These are phyloP conservation scores for Coelastrella sp. DNA, from an alignment of 139 green algal genomes.

Conservation along the genomic window DNA sequence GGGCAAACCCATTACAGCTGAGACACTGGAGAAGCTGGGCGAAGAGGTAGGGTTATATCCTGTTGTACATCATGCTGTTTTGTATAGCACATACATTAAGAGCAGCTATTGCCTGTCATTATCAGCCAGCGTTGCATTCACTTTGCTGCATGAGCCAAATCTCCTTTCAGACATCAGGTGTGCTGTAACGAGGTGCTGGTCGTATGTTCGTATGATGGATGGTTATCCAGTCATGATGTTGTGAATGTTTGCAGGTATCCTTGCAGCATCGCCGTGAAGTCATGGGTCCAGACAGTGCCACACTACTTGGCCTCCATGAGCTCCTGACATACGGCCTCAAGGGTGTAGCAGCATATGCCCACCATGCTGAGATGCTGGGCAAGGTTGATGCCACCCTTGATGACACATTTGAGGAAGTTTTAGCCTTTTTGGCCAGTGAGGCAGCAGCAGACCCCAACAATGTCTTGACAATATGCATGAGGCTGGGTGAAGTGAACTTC, in stretches of 20 bases:
- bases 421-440: slow-evolving; percentile 60
- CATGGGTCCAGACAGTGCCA: slow-evolving; percentile 47
- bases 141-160: too few species aligned
- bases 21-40: slow-evolving; percentile 30
- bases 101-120: too few species aligned
- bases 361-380: slow-evolving; percentile 71
- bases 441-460: slow-evolving; percentile 42
- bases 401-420: slow-evolving; percentile 59
- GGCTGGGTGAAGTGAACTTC: slow-evolving; percentile 71
- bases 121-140: too few species aligned
- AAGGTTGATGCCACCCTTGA: slow-evolving; percentile 57
- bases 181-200: too few species aligned
- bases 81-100: neutral
- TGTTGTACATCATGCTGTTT: neutral
- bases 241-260: slow-evolving; percentile 11
- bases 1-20: slow-evolving; percentile 2
- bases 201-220: too few species aligned
- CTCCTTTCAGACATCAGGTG: too few species aligned
- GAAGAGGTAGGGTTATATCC: slow-evolving; percentile 41
- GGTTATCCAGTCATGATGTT: too few species aligned
- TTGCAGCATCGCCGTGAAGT: slow-evolving; percentile 38
- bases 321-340: slow-evolving; percentile 76
- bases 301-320: slow-evolving; percentile 76
- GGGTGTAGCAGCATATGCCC: slow-evolving; percentile 73
- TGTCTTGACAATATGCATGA: slow-evolving; percentile 65